Evolutionary conservation across 2,329 filamentous ascomycete species (phyloP).

Genomic region (Penicillium vulpinum): DNA sequence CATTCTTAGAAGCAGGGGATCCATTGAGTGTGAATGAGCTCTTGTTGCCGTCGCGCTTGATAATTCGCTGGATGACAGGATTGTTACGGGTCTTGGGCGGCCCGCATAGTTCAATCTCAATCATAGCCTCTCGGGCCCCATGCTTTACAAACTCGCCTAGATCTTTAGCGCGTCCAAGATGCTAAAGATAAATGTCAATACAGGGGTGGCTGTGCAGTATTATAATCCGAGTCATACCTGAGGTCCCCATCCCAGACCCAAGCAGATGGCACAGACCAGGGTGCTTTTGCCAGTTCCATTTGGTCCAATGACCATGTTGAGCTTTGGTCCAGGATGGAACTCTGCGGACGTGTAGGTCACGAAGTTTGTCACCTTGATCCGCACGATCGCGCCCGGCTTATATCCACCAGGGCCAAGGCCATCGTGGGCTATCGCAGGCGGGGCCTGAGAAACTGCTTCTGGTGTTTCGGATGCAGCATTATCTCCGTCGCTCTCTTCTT

Average conservation of each 20-base stretch:
- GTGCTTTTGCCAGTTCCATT: constrained; percentile 98
- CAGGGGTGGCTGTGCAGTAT: background rate
- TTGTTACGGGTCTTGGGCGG: constrained; percentile 60
- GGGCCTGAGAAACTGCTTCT: background rate
- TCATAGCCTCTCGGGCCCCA: constrained; percentile 70
- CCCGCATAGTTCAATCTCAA: constrained; percentile 86
- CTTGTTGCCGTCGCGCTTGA: constrained; percentile 79
- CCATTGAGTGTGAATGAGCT: constrained; percentile 77
- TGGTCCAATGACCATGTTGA: constrained; percentile 99
- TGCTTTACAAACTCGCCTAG: constrained; percentile 93
- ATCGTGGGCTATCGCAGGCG: constrained; percentile 6
- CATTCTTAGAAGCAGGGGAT: constrained; percentile 59
- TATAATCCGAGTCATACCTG: constrained; percentile 43
- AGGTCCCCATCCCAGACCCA: constrained; percentile 83
- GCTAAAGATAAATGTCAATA: constrained; percentile 39
- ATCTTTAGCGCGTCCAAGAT: constrained; percentile 81
- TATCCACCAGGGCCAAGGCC: constrained; percentile 26
- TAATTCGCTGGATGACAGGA: constrained; percentile 70
- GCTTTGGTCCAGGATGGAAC: constrained; percentile 83
- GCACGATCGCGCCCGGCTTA: constrained; percentile 77
- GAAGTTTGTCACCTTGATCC: constrained; percentile 83
- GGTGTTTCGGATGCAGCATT: constrained; percentile 2
- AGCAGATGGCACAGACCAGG: constrained; percentile 91
- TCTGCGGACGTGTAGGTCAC: constrained; percentile 93
- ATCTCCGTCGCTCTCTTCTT: constrained; percentile 5